phyloP scores from a whole-genome alignment of 2,329 filamentous ascomycete genomes.

The Diaporthe ampelina region DNA sequence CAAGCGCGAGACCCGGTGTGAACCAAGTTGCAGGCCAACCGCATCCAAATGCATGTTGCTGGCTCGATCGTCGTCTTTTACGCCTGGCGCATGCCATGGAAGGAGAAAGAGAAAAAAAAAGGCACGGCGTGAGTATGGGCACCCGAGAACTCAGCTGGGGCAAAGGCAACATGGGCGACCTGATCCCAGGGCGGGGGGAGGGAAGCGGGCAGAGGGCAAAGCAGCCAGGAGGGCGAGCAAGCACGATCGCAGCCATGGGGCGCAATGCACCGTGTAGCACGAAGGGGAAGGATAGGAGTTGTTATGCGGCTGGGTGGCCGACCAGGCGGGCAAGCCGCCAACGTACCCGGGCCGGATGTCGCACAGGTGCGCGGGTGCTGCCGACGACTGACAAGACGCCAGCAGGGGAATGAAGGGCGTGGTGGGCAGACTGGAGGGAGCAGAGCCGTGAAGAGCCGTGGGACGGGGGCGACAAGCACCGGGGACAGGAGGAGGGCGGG shows the following conservation, averaged over 20 bases:
- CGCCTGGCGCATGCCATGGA: neutral
- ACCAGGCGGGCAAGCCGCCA: too few species aligned
- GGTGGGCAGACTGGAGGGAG: neutral
- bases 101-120: too few species aligned
- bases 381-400: too few species aligned
- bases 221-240: too few species aligned
- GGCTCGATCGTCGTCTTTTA: neutral
- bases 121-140: neutral
- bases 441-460: neutral
- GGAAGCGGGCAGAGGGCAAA: neutral
- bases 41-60: neutral
- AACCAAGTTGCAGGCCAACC: slow-evolving; percentile 1
- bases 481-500: neutral
- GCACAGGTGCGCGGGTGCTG: too few species aligned
- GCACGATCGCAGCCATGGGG: too few species aligned
- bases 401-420: too few species aligned
- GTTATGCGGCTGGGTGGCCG: too few species aligned
- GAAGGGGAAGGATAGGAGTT: too few species aligned
- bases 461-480: too few species aligned
- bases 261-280: too few species aligned
- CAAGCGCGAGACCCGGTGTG: neutral
- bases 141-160: neutral
- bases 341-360: too few species aligned
- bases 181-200: neutral
- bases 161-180: neutral